These are phyloP conservation scores for Chenopodium quinoa DNA, from an alignment of 148 eudicot genomes.

Conservation along the genomic window DNA sequence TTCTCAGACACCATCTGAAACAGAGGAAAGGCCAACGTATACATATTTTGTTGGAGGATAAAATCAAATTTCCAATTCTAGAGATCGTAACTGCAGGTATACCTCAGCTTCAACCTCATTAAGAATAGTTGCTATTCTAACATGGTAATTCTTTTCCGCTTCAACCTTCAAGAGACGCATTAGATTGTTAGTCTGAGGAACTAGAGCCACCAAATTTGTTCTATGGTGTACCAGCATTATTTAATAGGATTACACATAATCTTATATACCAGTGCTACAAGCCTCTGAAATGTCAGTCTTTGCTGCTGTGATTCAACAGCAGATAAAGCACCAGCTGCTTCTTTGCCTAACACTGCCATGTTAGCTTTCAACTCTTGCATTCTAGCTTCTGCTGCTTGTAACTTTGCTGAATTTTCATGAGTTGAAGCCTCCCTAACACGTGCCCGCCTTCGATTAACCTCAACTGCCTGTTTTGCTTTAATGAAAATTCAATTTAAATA, in stretches of 20 bases:
- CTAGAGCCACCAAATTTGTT: neutral
- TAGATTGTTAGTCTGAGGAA: conserved; percentile 12
- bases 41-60: neutral
- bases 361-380: conserved; percentile 93
- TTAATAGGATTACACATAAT: neutral
- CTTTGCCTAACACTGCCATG: conserved; percentile 97
- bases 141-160: conserved; percentile 49
- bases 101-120: conserved; percentile 50
- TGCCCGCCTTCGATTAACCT: conserved; percentile 79
- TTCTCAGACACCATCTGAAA: conserved; percentile 15
- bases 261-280: conserved; percentile 71
- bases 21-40: neutral
- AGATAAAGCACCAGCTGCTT: conserved; percentile 88
- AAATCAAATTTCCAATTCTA: neutral
- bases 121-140: conserved; percentile 47
- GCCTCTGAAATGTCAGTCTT: conserved; percentile 93
- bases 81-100: conserved; percentile 7
- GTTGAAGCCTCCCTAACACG: conserved; percentile 89
- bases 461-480: conserved; percentile 78
- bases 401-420: conserved; percentile 83
- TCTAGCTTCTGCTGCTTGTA: conserved; percentile 83
- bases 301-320: conserved; percentile 94
- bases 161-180: conserved; percentile 38
- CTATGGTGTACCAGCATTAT: neutral
- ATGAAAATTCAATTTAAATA: conserved; percentile 15